These are phyloP conservation scores for Abelmoschus esculentus DNA, from an alignment of 345 rosid genomes.

Conservation along the genomic window DNA sequence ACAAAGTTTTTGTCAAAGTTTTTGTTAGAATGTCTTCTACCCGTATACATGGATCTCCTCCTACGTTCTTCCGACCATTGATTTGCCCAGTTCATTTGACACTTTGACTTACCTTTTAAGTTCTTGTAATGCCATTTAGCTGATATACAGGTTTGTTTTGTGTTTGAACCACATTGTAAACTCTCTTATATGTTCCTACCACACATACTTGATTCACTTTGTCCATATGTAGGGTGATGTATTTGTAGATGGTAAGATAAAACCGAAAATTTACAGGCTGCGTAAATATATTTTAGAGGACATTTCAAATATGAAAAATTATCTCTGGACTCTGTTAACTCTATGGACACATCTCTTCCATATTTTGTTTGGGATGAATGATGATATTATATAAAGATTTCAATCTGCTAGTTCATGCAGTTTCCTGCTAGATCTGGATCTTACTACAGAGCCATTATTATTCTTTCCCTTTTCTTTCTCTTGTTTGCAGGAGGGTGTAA, in stretches of 20 bases:
- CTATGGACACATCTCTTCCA: neutral
- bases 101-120: neutral
- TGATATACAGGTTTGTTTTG: neutral
- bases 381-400: neutral
- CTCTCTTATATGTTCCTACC: neutral
- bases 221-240: neutral
- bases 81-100: neutral
- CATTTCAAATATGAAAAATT: neutral
- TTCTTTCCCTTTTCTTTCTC: neutral
- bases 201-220: neutral
- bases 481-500: conserved; percentile 35
- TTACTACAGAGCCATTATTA: neutral
- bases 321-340: neutral
- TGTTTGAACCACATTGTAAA: conserved; percentile 35
- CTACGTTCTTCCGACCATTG: no score
- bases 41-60: no score
- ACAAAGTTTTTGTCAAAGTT: no score
- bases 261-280: neutral
- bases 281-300: neutral
- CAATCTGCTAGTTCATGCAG: neutral
- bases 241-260: neutral
- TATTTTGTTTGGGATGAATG: neutral
- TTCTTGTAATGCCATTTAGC: neutral
- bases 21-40: no score
- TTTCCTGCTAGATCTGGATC: neutral